phyloP scores from a whole-genome alignment of 106 monocot species.

The Dendrobium chrysotoxum region DNA sequence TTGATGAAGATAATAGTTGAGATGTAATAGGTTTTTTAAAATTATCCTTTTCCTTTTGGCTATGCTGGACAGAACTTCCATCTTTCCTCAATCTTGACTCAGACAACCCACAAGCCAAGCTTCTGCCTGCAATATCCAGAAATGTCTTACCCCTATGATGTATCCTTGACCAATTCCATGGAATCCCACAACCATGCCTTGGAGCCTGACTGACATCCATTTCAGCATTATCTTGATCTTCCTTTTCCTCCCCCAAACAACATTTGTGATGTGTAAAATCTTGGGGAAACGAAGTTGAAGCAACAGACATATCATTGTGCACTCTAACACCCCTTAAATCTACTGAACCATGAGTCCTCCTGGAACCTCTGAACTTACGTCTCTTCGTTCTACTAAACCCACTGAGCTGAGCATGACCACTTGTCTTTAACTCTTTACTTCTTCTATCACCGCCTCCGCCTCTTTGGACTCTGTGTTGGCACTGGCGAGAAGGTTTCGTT shows the following conservation, averaged over 20 bases:
- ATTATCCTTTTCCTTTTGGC: slow-evolving; percentile 27
- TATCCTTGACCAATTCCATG: slow-evolving; percentile 94
- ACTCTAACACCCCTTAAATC: slow-evolving; percentile 19
- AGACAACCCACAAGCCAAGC: slow-evolving; percentile 79
- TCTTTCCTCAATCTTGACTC: slow-evolving; percentile 55
- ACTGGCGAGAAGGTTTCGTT: slow-evolving; percentile 14
- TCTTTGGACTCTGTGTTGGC: slow-evolving; percentile 2
- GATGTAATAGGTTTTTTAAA: slow-evolving; percentile 20
- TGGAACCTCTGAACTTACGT: slow-evolving; percentile 26
- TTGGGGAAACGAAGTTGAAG: slow-evolving; percentile 26
- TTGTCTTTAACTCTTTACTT: slow-evolving; percentile 15
- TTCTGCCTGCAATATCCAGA: slow-evolving; percentile 83
- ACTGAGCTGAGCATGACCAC: slow-evolving; percentile 10
- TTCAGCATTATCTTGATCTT: slow-evolving; percentile 26
- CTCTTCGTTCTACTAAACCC: slow-evolving; percentile 38
- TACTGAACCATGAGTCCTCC: slow-evolving; percentile 23
- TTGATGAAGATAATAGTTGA: slow-evolving; percentile 43
- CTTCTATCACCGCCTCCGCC: slow-evolving; percentile 9
- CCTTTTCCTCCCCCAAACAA: slow-evolving; percentile 12
- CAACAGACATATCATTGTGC: slow-evolving; percentile 29
- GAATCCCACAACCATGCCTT: slow-evolving; percentile 83
- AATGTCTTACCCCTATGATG: slow-evolving; percentile 77
- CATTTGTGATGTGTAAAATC: slow-evolving; percentile 15
- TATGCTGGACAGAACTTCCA: slow-evolving; percentile 23
- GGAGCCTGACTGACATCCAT: slow-evolving; percentile 33